phyloP scores from a whole-genome alignment of 2,329 filamentous ascomycete genomes.

The Thelonectria blattea region DNA sequence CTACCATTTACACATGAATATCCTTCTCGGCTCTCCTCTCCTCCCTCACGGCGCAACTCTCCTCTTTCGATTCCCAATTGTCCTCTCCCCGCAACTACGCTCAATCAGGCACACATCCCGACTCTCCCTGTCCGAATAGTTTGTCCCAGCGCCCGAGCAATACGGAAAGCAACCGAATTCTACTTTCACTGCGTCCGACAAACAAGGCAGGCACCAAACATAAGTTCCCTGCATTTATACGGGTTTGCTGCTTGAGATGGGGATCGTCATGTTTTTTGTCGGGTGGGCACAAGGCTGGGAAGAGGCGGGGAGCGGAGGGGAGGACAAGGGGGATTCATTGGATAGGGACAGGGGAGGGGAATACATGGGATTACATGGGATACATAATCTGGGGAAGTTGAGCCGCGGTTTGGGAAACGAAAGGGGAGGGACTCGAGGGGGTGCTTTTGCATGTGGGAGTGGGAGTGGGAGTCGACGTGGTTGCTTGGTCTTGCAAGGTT shows the following conservation, averaged over 20 bases:
- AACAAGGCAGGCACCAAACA: background rate
- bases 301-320: constrained; percentile 1
- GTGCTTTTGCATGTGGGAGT: constrained; percentile 9
- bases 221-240: background rate
- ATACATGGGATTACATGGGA: background rate
- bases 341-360: background rate
- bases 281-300: background rate
- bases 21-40: background rate
- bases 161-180: too few species aligned
- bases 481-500: background rate
- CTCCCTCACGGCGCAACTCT: background rate
- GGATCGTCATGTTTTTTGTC: background rate
- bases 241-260: background rate
- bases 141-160: background rate
- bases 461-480: background rate
- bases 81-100: constrained; percentile 20
- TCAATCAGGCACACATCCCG: constrained; percentile 13
- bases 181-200: background rate
- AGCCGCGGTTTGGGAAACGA: constrained; percentile 8
- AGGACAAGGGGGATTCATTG: background rate
- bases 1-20: constrained; percentile 1
- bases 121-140: background rate
- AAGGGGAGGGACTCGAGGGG: constrained; percentile 1
- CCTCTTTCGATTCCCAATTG: background rate
- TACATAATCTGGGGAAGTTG: constrained; percentile 7